phyloP scores from a whole-genome alignment of 139 green algal genomes.

The Astrephomene gubernaculifera region DNA sequence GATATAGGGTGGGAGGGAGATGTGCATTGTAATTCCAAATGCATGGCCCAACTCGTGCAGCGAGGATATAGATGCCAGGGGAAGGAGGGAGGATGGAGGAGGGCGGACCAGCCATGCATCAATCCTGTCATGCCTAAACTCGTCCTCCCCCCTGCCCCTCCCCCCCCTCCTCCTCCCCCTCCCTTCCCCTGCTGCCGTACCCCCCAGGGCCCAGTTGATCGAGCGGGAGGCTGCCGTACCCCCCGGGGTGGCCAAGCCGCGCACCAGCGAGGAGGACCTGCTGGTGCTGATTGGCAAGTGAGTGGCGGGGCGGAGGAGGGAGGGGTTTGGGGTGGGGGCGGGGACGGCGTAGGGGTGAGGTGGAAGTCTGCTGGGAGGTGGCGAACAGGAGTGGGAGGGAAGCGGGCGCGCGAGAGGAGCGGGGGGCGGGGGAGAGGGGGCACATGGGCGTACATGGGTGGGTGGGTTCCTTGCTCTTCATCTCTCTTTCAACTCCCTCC shows the following conservation, averaged over 20 bases:
- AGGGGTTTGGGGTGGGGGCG: not conserved
- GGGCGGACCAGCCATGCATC: too few relatives aligned
- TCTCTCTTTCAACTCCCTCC: not conserved
- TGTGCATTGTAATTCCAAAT: too few relatives aligned
- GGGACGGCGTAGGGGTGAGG: too few relatives aligned
- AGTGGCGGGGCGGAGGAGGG: not conserved
- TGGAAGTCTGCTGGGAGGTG: too few relatives aligned
- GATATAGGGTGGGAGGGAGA: too few relatives aligned
- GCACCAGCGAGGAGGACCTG: conserved; percentile 38
- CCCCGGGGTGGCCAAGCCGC: conserved; percentile 8
- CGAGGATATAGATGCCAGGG: too few relatives aligned
- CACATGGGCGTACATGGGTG: not conserved
- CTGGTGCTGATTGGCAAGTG: conserved; percentile 53
- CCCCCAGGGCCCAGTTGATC: conserved; percentile 19
- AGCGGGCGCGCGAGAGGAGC: not conserved
- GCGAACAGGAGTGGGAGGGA: too few relatives aligned
- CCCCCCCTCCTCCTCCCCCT: not conserved
- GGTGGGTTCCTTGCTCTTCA: not conserved
- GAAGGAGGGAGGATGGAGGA: too few relatives aligned
- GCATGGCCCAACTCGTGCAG: too few relatives aligned
- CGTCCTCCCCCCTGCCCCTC: not conserved
- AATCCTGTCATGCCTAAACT: not conserved
- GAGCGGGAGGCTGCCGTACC: conserved; percentile 16
- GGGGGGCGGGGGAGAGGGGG: not conserved
- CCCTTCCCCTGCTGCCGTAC: not conserved